phyloP scores from a whole-genome alignment of 768 basidiomycete genomes.

The Fomitopsis serialis region DNA sequence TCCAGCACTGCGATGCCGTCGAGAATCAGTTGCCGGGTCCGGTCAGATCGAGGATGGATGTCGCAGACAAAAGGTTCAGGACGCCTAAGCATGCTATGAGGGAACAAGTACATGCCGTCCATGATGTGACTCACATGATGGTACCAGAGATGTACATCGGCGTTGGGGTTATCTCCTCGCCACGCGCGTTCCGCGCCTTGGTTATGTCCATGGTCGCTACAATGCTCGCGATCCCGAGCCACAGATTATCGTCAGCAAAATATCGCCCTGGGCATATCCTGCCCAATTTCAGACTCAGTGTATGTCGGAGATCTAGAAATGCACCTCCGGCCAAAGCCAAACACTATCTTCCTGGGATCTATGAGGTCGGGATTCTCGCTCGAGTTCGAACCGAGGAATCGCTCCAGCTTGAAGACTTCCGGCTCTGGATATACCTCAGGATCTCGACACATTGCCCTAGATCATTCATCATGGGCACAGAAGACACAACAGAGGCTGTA shows the following conservation, averaged over 20 bases:
- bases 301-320: neutral
- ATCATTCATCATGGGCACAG: neutral
- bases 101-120: no score
- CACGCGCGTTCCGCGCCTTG: conserved; percentile 34
- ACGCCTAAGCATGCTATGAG: no score
- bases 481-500: neutral
- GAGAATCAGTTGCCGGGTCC: no score
- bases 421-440: neutral
- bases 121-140: conserved; percentile 34
- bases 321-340: conserved; percentile 47
- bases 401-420: neutral
- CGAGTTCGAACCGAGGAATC: neutral
- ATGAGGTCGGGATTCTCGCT: neutral
- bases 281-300: neutral
- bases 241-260: conserved; percentile 42
- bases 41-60: no score
- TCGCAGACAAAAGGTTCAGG: no score
- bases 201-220: conserved; percentile 40
- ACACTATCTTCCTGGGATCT: conserved; percentile 42
- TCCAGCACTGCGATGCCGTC: no score
- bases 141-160: conserved; percentile 37
- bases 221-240: conserved; percentile 39
- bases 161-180: conserved; percentile 30
- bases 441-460: neutral
- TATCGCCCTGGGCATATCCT: conserved; percentile 51